A percentile compares a stretch with the other conserved stretches of the same genome.
phyloP scores from a whole-genome alignment of 306 rosid species.

The Vigna mungo region DNA sequence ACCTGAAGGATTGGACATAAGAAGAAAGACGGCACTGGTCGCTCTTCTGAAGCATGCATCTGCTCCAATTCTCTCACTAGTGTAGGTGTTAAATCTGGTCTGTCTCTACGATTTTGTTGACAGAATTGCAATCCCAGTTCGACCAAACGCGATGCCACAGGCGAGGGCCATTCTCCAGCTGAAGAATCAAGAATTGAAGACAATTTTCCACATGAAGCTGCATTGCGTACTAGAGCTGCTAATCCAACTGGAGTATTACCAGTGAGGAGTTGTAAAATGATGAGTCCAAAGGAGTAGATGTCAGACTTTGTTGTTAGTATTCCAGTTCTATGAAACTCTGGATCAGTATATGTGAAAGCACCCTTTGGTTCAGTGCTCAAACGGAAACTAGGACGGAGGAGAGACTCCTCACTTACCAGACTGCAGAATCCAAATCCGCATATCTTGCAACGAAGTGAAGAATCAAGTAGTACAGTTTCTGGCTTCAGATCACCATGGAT shows the following conservation, averaged over 20 bases:
- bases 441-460: constrained; percentile 80
- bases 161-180: constrained; percentile 81
- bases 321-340: constrained; percentile 77
- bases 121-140: constrained; percentile 86
- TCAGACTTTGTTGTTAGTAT: constrained; percentile 81
- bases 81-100: constrained; percentile 80
- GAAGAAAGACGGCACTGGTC: constrained; percentile 77
- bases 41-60: constrained; percentile 73
- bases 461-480: constrained; percentile 67
- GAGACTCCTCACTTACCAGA: constrained; percentile 73
- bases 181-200: constrained; percentile 71
- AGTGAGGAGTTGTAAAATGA: constrained; percentile 83
- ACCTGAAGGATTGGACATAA: constrained; percentile 91
- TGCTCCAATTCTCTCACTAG: constrained; percentile 79
- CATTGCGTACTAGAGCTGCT: constrained; percentile 63
- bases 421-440: constrained; percentile 81
- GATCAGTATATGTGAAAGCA: constrained; percentile 72
- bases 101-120: constrained; percentile 64
- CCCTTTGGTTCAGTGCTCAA: constrained; percentile 72
- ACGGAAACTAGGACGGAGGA: constrained; percentile 61
- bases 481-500: constrained; percentile 88
- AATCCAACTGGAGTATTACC: constrained; percentile 72
- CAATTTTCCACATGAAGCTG: constrained; percentile 61
- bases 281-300: constrained; percentile 78
- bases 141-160: constrained; percentile 60